phyloP scores from a whole-genome alignment of 129 eudicot species.

The Solidago caesia region DNA sequence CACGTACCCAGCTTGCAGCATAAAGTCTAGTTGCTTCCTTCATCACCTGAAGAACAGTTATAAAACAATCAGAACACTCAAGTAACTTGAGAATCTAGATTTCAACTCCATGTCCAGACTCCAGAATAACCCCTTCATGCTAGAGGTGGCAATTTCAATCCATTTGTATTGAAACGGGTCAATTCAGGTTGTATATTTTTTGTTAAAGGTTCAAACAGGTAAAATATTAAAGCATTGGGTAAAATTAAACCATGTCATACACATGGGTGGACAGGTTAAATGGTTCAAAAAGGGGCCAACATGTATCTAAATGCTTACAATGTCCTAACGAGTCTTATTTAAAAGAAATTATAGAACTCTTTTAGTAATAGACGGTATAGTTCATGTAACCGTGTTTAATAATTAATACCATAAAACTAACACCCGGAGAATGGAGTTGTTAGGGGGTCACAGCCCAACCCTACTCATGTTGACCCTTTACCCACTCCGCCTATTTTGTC shows the following conservation, averaged over 20 bases:
- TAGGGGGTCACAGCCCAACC: no score
- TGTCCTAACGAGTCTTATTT: not conserved
- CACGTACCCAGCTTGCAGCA: slow-evolving; percentile 86
- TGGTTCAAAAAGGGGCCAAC: not conserved
- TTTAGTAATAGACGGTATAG: no score
- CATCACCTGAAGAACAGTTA: slow-evolving; percentile 48
- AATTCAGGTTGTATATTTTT: not conserved
- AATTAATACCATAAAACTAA: no score
- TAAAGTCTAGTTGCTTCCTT: slow-evolving; percentile 84
- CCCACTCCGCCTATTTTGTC: no score
- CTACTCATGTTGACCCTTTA: no score
- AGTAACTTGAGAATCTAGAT: not conserved
- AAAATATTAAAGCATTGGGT: no score
- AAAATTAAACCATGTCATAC: no score
- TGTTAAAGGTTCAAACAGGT: not conserved
- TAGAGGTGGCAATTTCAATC: not conserved
- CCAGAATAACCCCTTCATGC: not conserved
- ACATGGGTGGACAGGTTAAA: no score
- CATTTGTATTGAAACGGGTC: not conserved
- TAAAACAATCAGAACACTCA: slow-evolving; percentile 11
- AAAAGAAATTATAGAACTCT: not conserved
- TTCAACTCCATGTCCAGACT: not conserved
- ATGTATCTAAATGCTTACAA: not conserved
- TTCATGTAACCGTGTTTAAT: no score
- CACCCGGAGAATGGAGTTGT: no score